phyloP scores from a whole-genome alignment of 768 basidiomycete genomes.

The Tulasnella sp. region DNA sequence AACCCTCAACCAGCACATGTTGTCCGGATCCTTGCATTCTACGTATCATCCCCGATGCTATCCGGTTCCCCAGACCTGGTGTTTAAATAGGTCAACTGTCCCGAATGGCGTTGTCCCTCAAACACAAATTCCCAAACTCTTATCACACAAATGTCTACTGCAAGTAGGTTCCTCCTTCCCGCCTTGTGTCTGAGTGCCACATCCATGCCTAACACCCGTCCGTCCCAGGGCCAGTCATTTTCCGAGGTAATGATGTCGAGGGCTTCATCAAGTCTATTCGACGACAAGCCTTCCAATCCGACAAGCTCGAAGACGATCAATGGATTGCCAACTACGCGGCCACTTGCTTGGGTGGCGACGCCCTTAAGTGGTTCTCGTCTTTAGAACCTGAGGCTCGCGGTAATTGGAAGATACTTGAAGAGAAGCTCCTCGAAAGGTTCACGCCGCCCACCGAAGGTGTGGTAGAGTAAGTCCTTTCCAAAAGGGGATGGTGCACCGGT shows the following conservation, averaged over 20 bases:
- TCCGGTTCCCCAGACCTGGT: not conserved
- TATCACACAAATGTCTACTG: not conserved
- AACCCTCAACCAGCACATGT: too few relatives aligned
- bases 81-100: not conserved
- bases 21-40: too few relatives aligned
- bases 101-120: not conserved
- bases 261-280: conserved; percentile 9
- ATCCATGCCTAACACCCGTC: not conserved
- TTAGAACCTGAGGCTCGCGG: not conserved
- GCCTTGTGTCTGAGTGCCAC: not conserved
- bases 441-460: conserved; percentile 1
- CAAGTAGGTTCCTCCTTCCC: not conserved
- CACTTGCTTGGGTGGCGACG: not conserved
- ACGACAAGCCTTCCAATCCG: conserved; percentile 2
- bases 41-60: too few relatives aligned
- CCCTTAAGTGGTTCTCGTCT: conserved; percentile 4
- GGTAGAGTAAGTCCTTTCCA: not conserved
- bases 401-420: conserved; percentile 3
- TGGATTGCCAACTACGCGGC: conserved; percentile 8
- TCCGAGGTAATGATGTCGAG: not conserved
- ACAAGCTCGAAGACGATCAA: conserved; percentile 7
- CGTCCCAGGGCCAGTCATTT: not conserved
- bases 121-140: not conserved
- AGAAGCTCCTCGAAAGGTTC: conserved; percentile 12
- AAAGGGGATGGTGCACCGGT: not conserved